Conservation (phyloP, 257 asterid genomes). For the Sherardia arvensis region DNA sequence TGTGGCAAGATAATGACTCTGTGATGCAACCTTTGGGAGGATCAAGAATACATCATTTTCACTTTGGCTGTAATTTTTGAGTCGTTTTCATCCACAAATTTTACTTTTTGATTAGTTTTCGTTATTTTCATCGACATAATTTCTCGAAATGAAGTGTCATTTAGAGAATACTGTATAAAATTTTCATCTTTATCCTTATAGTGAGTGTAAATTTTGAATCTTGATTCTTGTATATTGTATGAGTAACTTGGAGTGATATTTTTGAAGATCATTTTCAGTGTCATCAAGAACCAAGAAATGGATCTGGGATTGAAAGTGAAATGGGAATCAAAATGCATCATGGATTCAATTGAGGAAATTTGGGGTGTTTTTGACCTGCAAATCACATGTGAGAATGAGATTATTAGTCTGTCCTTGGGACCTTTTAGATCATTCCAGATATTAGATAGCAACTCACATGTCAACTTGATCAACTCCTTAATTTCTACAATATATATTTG, state of each 20-base stretch:
- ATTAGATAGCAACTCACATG: neutral
- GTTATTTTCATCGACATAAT: too few relatives aligned
- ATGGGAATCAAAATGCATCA: neutral
- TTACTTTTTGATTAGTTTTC: too few relatives aligned
- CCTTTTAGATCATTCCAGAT: neutral
- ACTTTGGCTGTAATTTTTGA: constrained; percentile 3
- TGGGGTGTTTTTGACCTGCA: neutral
- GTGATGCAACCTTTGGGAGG: neutral
- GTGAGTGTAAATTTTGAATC: constrained; percentile 1
- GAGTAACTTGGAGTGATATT: neutral
- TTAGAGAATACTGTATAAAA: too few relatives aligned
- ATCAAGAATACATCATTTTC: neutral
- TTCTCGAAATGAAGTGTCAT: too few relatives aligned
- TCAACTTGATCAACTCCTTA: neutral
- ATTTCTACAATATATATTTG: neutral
- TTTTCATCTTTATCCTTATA: constrained; percentile 1
- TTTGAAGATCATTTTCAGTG: neutral
- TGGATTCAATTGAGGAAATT: neutral
- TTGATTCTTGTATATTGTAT: neutral
- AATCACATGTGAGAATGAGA: neutral
- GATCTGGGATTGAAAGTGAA: neutral
- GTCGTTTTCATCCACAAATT: too few relatives aligned
- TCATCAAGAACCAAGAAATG: neutral
- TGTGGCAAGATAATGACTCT: constrained; percentile 24
- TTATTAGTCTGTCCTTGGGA: neutral